Conservation (phyloP, 306 rosid genomes). For the Cicer arietinum region DNA sequence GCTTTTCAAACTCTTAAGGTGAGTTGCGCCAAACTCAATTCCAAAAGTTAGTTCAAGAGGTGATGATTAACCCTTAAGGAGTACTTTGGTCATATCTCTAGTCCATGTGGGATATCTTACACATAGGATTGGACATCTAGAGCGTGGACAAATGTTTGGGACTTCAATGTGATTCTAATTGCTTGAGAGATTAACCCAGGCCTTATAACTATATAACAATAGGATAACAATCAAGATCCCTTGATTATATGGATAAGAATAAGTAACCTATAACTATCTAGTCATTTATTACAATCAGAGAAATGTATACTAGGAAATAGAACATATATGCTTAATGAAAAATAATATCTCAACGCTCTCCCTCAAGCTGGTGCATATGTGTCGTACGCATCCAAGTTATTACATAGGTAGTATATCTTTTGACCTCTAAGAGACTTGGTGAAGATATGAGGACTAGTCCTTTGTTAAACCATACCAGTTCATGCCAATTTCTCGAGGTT, state of each 20-base stretch:
- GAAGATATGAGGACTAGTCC: background rate
- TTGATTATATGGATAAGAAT: background rate
- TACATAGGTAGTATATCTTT: background rate
- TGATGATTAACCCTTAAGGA: background rate
- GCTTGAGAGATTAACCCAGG: background rate
- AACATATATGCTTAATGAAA: background rate
- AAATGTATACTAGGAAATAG: too few species aligned
- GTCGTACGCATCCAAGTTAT: background rate
- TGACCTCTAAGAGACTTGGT: background rate
- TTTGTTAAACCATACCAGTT: background rate
- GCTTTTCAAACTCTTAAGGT: background rate
- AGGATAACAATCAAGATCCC: background rate
- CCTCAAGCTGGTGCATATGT: background rate
- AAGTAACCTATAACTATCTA: too few species aligned
- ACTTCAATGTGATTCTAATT: background rate
- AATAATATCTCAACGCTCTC: background rate
- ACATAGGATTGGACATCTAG: constrained; percentile 1
- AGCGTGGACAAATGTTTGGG: background rate
- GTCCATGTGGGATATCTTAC: background rate
- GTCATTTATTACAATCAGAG: too few species aligned
- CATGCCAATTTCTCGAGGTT: background rate
- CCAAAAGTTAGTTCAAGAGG: background rate
- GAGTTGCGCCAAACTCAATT: background rate
- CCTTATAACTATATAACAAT: background rate
- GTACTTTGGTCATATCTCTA: constrained; percentile 10